These are phyloP conservation scores for Trichothecium roseum DNA, from an alignment of 2,329 filamentous ascomycete species.

Conservation along the genomic window DNA sequence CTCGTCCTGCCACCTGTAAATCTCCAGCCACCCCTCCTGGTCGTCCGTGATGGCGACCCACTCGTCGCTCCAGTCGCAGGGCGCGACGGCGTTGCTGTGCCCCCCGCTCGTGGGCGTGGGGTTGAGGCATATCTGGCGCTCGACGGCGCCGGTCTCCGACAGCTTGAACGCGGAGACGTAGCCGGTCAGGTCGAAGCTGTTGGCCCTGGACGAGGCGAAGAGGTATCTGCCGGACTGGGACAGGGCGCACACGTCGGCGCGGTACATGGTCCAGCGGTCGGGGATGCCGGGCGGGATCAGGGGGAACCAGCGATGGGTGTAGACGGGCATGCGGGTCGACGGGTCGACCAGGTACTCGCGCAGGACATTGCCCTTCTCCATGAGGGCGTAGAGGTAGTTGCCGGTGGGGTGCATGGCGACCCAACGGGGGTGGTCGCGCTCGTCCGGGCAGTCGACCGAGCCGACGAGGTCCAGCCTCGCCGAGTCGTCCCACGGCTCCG, in stretches of 20 bases:
- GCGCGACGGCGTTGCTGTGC: constrained; percentile 79
- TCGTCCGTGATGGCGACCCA: constrained; percentile 88
- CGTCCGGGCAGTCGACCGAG: constrained; percentile 58
- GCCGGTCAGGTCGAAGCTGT: constrained; percentile 64
- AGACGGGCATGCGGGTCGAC: constrained; percentile 62
- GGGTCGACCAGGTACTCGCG: constrained; percentile 75
- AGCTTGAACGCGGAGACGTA: constrained; percentile 77
- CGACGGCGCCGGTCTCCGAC: constrained; percentile 56
- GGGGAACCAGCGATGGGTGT: constrained; percentile 66
- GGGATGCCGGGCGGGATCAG: constrained; percentile 66
- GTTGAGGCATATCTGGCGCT: constrained; percentile 69
- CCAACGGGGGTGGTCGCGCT: constrained; percentile 76
- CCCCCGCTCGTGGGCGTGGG: constrained; percentile 81
- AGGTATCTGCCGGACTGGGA: constrained; percentile 62
- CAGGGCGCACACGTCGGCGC: constrained; percentile 73
- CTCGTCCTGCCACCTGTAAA: constrained; percentile 80
- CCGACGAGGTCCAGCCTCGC: constrained; percentile 61
- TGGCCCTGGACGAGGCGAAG: constrained; percentile 76
- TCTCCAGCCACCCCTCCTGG: constrained; percentile 77
- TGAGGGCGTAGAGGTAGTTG: constrained; percentile 72
- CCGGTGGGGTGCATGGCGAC: constrained; percentile 73
- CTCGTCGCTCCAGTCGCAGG: constrained; percentile 76
- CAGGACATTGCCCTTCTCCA: constrained; percentile 81
- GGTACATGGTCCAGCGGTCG: constrained; percentile 53
- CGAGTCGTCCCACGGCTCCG: constrained; percentile 19